phyloP scores from a whole-genome alignment of 2,329 filamentous ascomycete species.

The Aspergillus bombycis region DNA sequence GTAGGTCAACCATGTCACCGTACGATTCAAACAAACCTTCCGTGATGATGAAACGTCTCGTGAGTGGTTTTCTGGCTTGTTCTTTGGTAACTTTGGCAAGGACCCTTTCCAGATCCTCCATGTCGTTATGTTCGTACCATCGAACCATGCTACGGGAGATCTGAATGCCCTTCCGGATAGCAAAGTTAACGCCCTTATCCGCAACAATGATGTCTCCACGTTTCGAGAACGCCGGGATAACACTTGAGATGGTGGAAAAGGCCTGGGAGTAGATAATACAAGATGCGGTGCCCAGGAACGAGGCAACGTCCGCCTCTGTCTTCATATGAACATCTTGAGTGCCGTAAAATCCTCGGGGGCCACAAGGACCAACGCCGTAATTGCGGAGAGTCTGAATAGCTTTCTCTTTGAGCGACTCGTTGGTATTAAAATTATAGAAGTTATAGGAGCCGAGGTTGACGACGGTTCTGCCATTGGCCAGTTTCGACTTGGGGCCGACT shows the following conservation, averaged over 20 bases:
- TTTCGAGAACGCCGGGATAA: constrained; percentile 96
- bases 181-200: constrained; percentile 89
- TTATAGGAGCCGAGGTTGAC: constrained; percentile 95
- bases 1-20: constrained; percentile 82
- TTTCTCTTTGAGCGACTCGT: constrained; percentile 91
- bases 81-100: constrained; percentile 85
- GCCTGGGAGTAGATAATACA: constrained; percentile 96
- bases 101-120: constrained; percentile 87
- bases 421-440: constrained; percentile 95
- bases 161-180: constrained; percentile 91
- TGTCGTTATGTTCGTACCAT: constrained; percentile 96
- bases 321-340: constrained; percentile 99
- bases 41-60: constrained; percentile 91
- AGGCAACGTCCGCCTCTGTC: constrained; percentile 89
- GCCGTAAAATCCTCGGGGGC: constrained; percentile 96
- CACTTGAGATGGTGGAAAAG: constrained; percentile 94
- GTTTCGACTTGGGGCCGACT: constrained; percentile 85
- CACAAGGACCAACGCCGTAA: constrained; percentile 95
- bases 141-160: constrained; percentile 86
- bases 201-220: constrained; percentile 96
- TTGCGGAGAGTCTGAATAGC: constrained; percentile 91
- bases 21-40: constrained; percentile 92
- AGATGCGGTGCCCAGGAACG: constrained; percentile 81
- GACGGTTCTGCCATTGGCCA: constrained; percentile 85
- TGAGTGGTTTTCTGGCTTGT: constrained; percentile 84